Conservation (phyloP, 495 filamentous ascomycete species). For the Hypomontagnella monticulosa region DNA sequence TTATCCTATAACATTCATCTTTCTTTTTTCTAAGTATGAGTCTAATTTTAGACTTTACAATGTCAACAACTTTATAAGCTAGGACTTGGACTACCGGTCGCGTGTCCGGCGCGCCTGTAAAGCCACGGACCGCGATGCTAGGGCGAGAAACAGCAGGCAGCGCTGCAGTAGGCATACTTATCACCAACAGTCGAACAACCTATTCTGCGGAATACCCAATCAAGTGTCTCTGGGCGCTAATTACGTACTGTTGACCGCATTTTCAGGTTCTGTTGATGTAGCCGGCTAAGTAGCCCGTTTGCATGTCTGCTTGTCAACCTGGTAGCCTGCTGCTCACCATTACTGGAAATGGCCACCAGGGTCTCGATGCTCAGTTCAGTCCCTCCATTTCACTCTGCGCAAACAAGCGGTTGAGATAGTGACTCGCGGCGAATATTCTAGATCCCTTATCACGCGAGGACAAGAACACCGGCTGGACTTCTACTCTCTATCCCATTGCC, state of each 20-base stretch:
- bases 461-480: background rate
- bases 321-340: background rate
- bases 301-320: background rate
- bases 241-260: conserved; percentile 4
- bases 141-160: background rate
- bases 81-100: background rate
- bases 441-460: background rate
- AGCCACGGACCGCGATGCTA: background rate
- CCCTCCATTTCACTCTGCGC: background rate
- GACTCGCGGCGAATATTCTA: too few relatives aligned
- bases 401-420: background rate
- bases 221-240: conserved; percentile 4
- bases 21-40: background rate
- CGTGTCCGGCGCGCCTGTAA: conserved; percentile 5
- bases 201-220: conserved; percentile 6
- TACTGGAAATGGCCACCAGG: background rate
- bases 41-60: background rate
- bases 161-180: conserved; percentile 14
- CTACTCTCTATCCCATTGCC: background rate
- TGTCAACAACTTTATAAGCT: background rate
- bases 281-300: background rate
- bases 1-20: too few relatives aligned
- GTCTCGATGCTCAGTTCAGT: background rate
- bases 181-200: conserved; percentile 18
- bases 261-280: background rate